Conservation (phyloP, 1,139 yeast species). For the Candida sanyaensis region DNA sequence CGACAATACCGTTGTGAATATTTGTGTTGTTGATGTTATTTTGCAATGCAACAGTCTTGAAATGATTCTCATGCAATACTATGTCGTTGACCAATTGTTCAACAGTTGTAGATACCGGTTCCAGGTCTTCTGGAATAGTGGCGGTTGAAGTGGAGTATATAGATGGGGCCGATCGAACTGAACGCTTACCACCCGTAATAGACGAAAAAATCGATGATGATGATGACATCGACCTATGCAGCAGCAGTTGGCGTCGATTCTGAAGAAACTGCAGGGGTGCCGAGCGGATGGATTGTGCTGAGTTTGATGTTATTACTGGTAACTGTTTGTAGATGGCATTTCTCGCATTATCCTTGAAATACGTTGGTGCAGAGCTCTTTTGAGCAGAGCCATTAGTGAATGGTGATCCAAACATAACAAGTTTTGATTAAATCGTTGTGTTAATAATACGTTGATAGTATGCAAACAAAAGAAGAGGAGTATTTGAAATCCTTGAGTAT, state of each 20-base stretch:
- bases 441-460: background rate
- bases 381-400: slow-evolving; percentile 32
- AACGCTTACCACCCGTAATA: slow-evolving; percentile 39
- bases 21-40: slow-evolving; percentile 1
- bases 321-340: slow-evolving; percentile 49
- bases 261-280: slow-evolving; percentile 31
- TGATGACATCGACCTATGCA: slow-evolving; percentile 15
- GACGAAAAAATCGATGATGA: slow-evolving; percentile 20
- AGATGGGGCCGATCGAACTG: slow-evolving; percentile 47
- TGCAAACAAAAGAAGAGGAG: background rate
- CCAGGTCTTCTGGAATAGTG: slow-evolving; percentile 51
- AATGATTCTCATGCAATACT: slow-evolving; percentile 40
- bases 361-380: slow-evolving; percentile 39
- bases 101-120: slow-evolving; percentile 44
- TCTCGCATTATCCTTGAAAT: slow-evolving; percentile 48
- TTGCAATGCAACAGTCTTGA: slow-evolving; percentile 6
- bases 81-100: slow-evolving; percentile 49
- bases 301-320: slow-evolving; percentile 29
- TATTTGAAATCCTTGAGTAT: background rate
- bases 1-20: background rate
- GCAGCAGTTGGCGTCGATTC: slow-evolving; percentile 16
- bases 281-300: slow-evolving; percentile 31
- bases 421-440: background rate
- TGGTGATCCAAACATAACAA: slow-evolving; percentile 42
- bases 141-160: slow-evolving; percentile 45